Percentiles rank a stretch among this genome's conserved stretches.
Evolutionary conservation across 116 monocot genomes (phyloP).

Genomic region (Dioscorea cayenensis): DNA sequence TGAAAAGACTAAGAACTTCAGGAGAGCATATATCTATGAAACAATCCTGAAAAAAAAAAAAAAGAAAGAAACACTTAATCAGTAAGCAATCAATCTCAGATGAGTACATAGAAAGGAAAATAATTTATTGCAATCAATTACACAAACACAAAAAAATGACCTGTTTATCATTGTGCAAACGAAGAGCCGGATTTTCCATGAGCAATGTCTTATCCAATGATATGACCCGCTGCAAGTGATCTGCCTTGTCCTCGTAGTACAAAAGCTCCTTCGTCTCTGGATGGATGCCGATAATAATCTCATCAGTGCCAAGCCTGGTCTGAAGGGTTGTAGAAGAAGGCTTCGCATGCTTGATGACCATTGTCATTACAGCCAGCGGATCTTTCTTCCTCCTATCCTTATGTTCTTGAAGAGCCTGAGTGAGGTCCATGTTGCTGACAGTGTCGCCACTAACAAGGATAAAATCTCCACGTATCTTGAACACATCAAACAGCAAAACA

Average conservation of each 20-base stretch:
- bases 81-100: not conserved
- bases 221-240: constrained; percentile 31
- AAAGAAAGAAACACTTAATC: not conserved
- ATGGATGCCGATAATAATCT: constrained; percentile 80
- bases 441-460: constrained; percentile 95
- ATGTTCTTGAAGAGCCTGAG: constrained; percentile 75
- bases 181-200: constrained; percentile 45
- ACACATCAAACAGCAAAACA: constrained; percentile 5
- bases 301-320: constrained; percentile 87
- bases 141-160: constrained; percentile 23
- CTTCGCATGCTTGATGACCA: constrained; percentile 81
- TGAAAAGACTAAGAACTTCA: constrained; percentile 89
- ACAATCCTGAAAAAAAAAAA: constrained; percentile 63
- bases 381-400: constrained; percentile 96
- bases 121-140: not conserved
- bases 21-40: constrained; percentile 97
- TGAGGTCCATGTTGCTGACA: constrained; percentile 83
- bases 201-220: constrained; percentile 71
- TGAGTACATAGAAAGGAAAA: too few relatives aligned
- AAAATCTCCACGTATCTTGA: constrained; percentile 95
- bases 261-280: constrained; percentile 86
- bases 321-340: constrained; percentile 64
- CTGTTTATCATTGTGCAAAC: constrained; percentile 79
- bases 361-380: constrained; percentile 92
- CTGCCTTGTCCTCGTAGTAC: constrained; percentile 82